Percentiles rank a stretch among this genome's conserved stretches.
Evolutionary conservation across 1,284 basidiomycete species (phyloP).

Genomic region (Sporisorium reilianum): DNA sequence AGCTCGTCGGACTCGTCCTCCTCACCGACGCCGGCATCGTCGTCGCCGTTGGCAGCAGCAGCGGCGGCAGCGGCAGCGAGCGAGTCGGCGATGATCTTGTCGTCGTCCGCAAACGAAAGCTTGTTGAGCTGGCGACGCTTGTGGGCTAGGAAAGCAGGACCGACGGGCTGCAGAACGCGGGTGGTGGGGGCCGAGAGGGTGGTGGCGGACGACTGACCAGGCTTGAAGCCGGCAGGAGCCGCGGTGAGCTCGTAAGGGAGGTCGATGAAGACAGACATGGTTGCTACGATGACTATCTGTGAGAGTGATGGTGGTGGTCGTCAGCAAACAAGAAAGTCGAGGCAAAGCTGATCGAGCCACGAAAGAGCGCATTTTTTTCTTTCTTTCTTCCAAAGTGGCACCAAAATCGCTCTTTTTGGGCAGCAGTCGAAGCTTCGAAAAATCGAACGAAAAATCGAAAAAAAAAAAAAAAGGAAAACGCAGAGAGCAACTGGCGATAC

Average conservation of each 20-base stretch:
- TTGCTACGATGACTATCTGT: conserved; percentile 13
- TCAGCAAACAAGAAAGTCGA: neutral
- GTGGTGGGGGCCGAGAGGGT: conserved; percentile 55
- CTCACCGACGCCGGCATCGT: conserved; percentile 86
- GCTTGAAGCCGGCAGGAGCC: conserved; percentile 62
- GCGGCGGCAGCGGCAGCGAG: conserved; percentile 71
- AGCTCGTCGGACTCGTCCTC: conserved; percentile 85
- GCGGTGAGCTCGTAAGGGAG: conserved; percentile 63
- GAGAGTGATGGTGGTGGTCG: conserved; percentile 6
- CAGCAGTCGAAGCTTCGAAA: neutral
- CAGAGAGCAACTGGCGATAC: too few species aligned
- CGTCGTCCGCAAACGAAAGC: conserved; percentile 63
- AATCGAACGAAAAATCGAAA: neutral
- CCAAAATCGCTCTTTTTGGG: neutral
- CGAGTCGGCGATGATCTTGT: conserved; percentile 58
- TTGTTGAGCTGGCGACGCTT: conserved; percentile 62
- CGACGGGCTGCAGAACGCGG: conserved; percentile 60
- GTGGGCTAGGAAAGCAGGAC: conserved; percentile 64
- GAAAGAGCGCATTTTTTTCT: neutral
- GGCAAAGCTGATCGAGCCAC: neutral
- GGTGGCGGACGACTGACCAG: conserved; percentile 50
- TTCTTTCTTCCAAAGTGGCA: conserved; percentile 38
- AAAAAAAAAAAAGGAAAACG: too few species aligned
- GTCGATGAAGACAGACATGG: conserved; percentile 62
- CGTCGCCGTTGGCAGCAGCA: conserved; percentile 78